phyloP scores from a whole-genome alignment of 2,329 filamentous ascomycete genomes.

The Parastagonospora avenae region DNA sequence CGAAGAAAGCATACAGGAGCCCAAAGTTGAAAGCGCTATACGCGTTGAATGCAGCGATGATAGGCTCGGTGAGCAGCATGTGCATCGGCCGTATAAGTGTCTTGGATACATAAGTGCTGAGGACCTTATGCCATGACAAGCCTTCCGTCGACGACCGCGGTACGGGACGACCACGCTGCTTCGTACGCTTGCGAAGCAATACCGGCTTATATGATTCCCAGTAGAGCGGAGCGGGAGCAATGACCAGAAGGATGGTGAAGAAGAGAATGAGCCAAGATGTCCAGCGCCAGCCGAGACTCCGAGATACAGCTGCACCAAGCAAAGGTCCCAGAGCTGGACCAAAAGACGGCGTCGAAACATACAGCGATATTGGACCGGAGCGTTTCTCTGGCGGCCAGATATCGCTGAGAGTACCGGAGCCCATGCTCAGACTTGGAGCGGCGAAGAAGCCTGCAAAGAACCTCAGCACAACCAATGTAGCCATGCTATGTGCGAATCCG shows the following conservation, averaged over 20 bases:
- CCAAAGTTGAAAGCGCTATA: constrained; percentile 33
- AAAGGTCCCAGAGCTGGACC: constrained; percentile 45
- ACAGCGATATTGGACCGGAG: constrained; percentile 36
- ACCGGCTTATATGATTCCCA: constrained; percentile 1
- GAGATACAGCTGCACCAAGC: constrained; percentile 47
- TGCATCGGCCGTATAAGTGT: constrained; percentile 51
- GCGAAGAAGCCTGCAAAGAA: constrained; percentile 50
- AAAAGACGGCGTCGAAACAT: constrained; percentile 44
- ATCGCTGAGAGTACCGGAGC: constrained; percentile 47
- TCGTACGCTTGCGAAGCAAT: background rate
- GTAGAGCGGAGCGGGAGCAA: background rate
- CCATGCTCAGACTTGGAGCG: constrained; percentile 43
- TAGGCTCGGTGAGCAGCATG: constrained; percentile 40
- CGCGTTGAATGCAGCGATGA: constrained; percentile 19
- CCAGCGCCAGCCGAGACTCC: constrained; percentile 47
- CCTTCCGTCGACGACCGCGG: background rate
- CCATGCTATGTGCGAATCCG: constrained; percentile 64
- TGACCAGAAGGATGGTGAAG: constrained; percentile 30
- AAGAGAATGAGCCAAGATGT: constrained; percentile 48
- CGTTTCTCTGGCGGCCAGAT: constrained; percentile 36
- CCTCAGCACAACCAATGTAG: constrained; percentile 71
- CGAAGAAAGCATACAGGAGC: constrained; percentile 33
- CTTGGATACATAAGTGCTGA: constrained; percentile 15
- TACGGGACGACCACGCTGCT: background rate
- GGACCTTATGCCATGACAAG: constrained; percentile 47